A percentile compares a stretch with the other conserved stretches of the same genome.
Evolutionary conservation across 495 filamentous ascomycete genomes (phyloP).

Genomic region (Talaromyces ruber): DNA sequence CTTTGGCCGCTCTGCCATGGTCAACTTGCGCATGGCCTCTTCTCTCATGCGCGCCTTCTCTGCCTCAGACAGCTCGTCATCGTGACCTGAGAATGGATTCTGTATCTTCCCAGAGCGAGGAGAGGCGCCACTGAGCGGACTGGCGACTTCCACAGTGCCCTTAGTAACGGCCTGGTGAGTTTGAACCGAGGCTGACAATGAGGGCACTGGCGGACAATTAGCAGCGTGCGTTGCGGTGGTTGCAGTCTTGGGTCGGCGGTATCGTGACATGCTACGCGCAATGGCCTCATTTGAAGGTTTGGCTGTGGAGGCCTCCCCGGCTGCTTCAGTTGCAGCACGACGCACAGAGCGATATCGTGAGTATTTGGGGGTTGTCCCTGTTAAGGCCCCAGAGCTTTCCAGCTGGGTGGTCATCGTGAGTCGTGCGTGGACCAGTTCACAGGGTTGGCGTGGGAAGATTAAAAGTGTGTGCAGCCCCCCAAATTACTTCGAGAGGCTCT

Average conservation of each 20-base stretch:
- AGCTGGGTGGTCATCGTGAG: constrained; percentile 12
- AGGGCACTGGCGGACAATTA: constrained; percentile 20
- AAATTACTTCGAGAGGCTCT: not conserved
- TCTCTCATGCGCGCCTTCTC: constrained; percentile 5
- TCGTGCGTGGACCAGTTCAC: not conserved
- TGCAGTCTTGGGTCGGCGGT: constrained; percentile 35
- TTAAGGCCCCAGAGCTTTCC: not conserved
- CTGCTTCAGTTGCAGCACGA: constrained; percentile 15
- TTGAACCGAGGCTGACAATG: not conserved
- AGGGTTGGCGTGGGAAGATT: not conserved
- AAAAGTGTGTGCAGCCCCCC: not conserved
- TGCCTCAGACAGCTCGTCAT: constrained; percentile 3
- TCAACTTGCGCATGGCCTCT: constrained; percentile 9
- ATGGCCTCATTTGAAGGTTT: constrained; percentile 24
- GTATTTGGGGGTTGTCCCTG: constrained; percentile 19
- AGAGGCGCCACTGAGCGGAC: not conserved
- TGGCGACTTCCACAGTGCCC: not conserved
- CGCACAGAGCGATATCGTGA: constrained; percentile 30
- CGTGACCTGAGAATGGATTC: constrained; percentile 4
- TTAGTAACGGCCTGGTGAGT: not conserved
- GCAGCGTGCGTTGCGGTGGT: constrained; percentile 12
- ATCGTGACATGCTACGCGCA: constrained; percentile 51
- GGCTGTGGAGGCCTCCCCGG: not conserved
- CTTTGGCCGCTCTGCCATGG: constrained; percentile 15
- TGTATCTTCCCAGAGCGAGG: not conserved